Conservation (phyloP, 345 rosid species). For the Xanthoceras sorbifolium region DNA sequence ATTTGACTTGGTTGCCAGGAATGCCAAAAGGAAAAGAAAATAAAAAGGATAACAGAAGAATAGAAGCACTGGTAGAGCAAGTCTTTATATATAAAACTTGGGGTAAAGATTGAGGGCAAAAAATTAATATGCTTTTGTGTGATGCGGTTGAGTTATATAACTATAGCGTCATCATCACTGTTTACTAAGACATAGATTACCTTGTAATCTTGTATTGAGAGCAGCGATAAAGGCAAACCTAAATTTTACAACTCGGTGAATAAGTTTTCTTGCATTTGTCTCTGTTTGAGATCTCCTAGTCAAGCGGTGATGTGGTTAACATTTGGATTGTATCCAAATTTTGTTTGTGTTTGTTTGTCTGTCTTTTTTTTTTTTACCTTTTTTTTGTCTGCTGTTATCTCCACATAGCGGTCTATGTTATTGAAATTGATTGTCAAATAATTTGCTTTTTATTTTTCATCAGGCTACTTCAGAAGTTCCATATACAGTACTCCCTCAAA, state of each 20-base stretch:
- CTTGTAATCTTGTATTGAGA: background rate
- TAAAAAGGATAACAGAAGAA: background rate
- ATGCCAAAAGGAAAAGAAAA: background rate
- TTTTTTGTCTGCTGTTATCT: background rate
- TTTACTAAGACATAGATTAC: background rate
- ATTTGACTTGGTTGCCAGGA: background rate
- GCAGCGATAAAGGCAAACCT: background rate
- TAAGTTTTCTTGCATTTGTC: background rate
- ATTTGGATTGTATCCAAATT: no score
- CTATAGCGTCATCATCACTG: background rate
- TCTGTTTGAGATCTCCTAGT: background rate
- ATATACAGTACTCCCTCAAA: conserved; percentile 52
- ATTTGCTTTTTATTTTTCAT: conserved; percentile 22
- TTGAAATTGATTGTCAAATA: conserved; percentile 7
- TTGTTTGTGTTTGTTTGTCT: no score
- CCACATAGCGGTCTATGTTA: background rate
- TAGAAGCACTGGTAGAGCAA: background rate
- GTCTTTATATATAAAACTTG: background rate
- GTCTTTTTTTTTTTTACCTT: no score
- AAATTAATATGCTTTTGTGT: background rate
- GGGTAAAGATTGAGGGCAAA: background rate
- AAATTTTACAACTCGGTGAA: background rate
- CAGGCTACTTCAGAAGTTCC: conserved; percentile 95
- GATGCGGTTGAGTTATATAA: background rate
- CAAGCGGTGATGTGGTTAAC: background rate